A percentile compares a stretch with the other conserved stretches of the same genome.
Conservation (phyloP, 805 yeast genomes). For the Cephaloascus albidus region DNA sequence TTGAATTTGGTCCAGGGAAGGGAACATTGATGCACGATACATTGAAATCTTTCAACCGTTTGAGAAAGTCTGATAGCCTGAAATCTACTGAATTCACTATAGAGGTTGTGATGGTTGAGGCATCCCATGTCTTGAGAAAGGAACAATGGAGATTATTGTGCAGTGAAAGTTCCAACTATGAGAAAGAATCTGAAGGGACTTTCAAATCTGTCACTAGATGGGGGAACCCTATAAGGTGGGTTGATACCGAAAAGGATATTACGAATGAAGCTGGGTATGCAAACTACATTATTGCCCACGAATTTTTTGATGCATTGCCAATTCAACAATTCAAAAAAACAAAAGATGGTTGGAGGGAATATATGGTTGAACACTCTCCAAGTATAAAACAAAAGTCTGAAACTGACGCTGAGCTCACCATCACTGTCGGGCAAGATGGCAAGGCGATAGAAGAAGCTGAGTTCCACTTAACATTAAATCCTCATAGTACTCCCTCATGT, state of each 20-base stretch:
- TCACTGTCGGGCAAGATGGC: not conserved
- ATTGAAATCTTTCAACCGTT: conserved; percentile 34
- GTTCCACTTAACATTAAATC: conserved; percentile 49
- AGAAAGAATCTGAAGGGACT: conserved; percentile 19
- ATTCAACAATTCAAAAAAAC: conserved; percentile 59
- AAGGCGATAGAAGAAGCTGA: conserved; percentile 9
- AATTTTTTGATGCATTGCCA: conserved; percentile 82
- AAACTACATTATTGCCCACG: conserved; percentile 72
- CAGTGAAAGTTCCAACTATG: conserved; percentile 12
- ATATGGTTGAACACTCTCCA: conserved; percentile 47
- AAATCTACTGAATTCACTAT: conserved; percentile 9
- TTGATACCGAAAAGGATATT: conserved; percentile 46
- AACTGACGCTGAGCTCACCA: not conserved
- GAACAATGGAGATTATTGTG: conserved; percentile 48
- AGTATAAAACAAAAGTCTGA: not conserved
- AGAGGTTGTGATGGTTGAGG: conserved; percentile 52
- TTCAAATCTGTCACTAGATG: conserved; percentile 32
- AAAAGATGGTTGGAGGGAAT: conserved; percentile 70
- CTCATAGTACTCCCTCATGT: conserved; percentile 55
- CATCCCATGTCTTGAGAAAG: conserved; percentile 52
- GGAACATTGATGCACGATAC: conserved; percentile 73
- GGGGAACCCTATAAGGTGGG: conserved; percentile 50
- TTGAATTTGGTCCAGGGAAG: conserved; percentile 82
- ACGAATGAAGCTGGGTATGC: conserved; percentile 18
- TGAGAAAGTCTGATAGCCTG: conserved; percentile 10